Base-by-base conservation (phyloP, 495 filamentous ascomycete genomes). In the Chaetomium fimeti region DNA sequence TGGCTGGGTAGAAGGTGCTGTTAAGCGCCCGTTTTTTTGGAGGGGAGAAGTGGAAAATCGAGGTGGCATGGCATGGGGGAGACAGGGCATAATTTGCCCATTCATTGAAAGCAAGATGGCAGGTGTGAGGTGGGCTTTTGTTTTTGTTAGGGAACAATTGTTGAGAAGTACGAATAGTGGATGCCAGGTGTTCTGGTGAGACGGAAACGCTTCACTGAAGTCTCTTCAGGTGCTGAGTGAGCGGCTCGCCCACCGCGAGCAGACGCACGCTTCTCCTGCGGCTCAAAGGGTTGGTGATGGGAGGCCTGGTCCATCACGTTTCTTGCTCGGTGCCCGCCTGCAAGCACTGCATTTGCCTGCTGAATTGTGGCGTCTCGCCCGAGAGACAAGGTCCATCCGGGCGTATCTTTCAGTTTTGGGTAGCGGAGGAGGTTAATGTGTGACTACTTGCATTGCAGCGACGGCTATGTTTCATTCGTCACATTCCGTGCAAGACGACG, bases 361-460 rank as follows among this genome's bases (percentile, higher is more conserved):
- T 40, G 55, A 42, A 38, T 15, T 56, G 53, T 12, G 29, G 9
- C 52, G 25, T 55, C 42, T 4, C 32, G 42, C n/a, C 55, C 24
- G 20, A 40, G 2, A 45, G 24, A 22, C 38, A 29, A 16, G 42
- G 8, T 16, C n/a, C 22, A 8, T 18, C 20, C 25, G 51, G 25
- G 15, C 49, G 36, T 15, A 45, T 36, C 32, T 36, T 9, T 12
- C n/a, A 22, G 60, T 9, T 51, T 57, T 61, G 57, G 48, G 57
- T 32, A 22, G 22, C 11, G 58, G n/a, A 47, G 32, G 45, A 16
- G 40, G 47, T 63, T 47, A 60, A 60, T 66, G 65, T 66, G 65
- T 42, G 42, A 29, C 55, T 54, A 58, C 55, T 36, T 66, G 60
- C 65, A 54, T 66, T 32, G 45, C 61, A 51, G 54, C n/a, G 40